Evolutionary conservation across 2,329 filamentous ascomycete genomes (phyloP), one percentile per base, ranked within the genome.

Genomic region (Trichophaea hybrida): DNA sequence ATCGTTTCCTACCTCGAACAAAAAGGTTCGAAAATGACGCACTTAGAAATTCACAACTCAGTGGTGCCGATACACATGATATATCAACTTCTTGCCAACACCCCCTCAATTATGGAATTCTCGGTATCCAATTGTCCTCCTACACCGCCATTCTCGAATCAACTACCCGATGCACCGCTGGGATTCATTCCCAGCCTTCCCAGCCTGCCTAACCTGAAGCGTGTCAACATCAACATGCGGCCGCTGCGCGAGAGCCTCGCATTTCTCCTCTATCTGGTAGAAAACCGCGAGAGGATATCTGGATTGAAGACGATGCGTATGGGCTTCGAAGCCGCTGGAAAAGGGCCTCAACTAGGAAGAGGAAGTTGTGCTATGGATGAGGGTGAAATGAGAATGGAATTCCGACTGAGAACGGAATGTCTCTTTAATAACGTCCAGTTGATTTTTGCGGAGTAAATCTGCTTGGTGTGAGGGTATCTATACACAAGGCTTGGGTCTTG

Each of bases 361-460:
- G 50, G 50, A n/a, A 53, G 50, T n/a, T 10, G 33, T 4, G 32
- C 50, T 12, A 53, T 53, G 50, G 50, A 53, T 32, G 50, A 13
- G 8, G 50, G 37, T n/a, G 50, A 53, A 32, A 53, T 53, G 50
- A 31, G 50, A 4, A 53, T 53, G 50, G 50, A 53, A 24, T 5
- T 53, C 13, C 4, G 50, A 37, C n/a, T 53, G 33, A 12, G 50
- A 13, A 53, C 50, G 32, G 50, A 53, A 32, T 53, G 50, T 53
- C 50, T 53, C 13, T 53, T 53, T 37, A 53, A 32, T 53, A 53
- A 53, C 37, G 34, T 53, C 34, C 31, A 37, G 50, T 32, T 53
- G 6, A n/a, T 35, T 5, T n/a, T 53, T n/a, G 13, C 33, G 24
- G 50, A 53, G 50, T 53, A 53, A 32, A 32, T 24, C 10, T 43